These are phyloP conservation scores for Rhododendron vialii DNA, from an alignment of 148 eudicot genomes.

Conservation along the genomic window DNA sequence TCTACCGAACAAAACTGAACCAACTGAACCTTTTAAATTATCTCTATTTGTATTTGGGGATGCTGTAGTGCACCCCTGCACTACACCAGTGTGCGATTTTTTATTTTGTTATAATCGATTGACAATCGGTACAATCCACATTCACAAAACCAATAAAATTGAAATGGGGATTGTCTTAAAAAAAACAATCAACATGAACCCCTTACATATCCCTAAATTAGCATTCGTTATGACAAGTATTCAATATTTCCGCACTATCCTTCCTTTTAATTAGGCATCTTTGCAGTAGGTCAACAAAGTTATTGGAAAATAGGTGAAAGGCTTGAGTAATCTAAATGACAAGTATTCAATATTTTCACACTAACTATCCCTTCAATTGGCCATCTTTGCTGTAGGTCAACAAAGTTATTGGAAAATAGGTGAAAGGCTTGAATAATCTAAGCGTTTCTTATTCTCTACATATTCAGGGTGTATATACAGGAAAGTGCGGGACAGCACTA, in stretches of 20 bases:
- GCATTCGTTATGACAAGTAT: background rate
- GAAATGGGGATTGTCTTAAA: background rate
- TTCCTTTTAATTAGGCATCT: background rate
- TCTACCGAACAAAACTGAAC: background rate
- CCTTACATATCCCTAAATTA: background rate
- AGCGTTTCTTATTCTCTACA: background rate
- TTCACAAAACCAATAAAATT: background rate
- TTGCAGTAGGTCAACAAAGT: background rate
- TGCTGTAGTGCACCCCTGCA: background rate
- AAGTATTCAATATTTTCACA: background rate
- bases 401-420: background rate
- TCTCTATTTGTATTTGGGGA: background rate
- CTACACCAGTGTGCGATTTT: background rate
- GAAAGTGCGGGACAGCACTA: constrained; percentile 49
- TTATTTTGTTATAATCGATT: background rate
- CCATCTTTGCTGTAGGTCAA: background rate
- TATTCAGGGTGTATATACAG: constrained; percentile 69
- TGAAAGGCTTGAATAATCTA: background rate
- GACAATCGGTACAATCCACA: background rate
- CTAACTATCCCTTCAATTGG: background rate
- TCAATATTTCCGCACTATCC: background rate
- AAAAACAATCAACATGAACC: background rate
- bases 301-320: background rate
- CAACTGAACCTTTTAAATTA: background rate
- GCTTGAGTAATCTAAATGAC: background rate